Evolutionary conservation across 208 protist species (phyloP), one percentile per base, ranked within the genome.

Genomic region (Sergeia podlipaevii): DNA sequence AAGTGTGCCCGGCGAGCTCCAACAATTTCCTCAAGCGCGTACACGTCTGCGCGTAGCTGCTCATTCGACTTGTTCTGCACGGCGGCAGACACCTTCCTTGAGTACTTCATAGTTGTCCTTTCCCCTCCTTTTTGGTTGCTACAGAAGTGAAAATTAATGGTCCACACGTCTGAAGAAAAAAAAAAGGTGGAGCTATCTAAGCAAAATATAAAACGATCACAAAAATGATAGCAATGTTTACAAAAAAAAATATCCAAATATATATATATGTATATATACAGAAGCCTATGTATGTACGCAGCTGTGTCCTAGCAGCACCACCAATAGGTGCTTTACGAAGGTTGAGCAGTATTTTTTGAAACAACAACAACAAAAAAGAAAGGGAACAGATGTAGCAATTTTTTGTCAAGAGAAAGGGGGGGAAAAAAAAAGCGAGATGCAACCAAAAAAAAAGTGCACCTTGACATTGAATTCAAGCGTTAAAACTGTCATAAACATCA

Each of bases 1-100:
- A n/a, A n/a, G 10, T 17, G 7, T 7, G n/a, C 7, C 41, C n/a
- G 2, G 2, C 50, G 15, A n/a, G 23, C 61, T 29, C 79, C 66
- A 17, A 80, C 30, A 4, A 52, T 46, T 0, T 13, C 49, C 44
- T 82, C 60, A 3, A 77, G 56, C 13, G 29, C 33, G 6, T 39
- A 36, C 18, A 73, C 65, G 48, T 83, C 65, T 30, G 32, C 46
- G 11, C 60, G 59, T 17, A 84, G 58, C 30, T 83, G 49, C 0
- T 58, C 51, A 4, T 60, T 30, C 3, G 60, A 47, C 20, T 58
- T 46, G 29, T 63, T 65, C 10, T 34, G 21, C 15, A 26, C 11
- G 56, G 42, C 18, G 34, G 33, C 18, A n/a, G 46, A 53, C 13
- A n/a, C 11, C n/a, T 51, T 49, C n/a, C 23, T 20, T 1, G 56